Base-by-base conservation (phyloP, 2,329 filamentous ascomycete genomes). In the Curvularia spicifera region DNA sequence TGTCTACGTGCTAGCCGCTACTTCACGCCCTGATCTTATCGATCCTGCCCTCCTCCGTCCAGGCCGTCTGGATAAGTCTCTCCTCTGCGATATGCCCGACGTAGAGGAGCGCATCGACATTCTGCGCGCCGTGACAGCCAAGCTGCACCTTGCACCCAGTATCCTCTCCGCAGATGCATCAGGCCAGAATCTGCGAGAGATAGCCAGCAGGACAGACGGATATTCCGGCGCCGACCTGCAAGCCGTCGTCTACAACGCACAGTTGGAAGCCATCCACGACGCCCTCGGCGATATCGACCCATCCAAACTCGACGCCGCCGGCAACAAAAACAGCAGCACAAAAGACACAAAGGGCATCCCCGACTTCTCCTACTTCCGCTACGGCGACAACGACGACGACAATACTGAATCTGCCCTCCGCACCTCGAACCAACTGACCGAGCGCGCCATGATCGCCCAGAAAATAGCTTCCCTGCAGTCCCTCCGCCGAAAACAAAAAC, bases 201-300 rank as follows among this genome's bases (percentile, higher is more conserved):
- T 99, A 24, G 94, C 93, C 0, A 82, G 81, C 15, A 83, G 87
- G 15, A 98, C 94, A 0, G 90, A 95, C 58, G 95, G 95, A 9
- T 97, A 96, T 76, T 95, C 91, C 0, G 95, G 95, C 12, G 95
- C 95, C 1, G 95, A 99, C 78, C 82, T 99, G 3, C 95, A 99
- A 76, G 95, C 94, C 0, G 85, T 99, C 6, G 88, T 98, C 43
- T 97, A 96, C 70, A 99, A 99, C 67, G 93, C 95, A 0, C 95
- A 99, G 75, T 84, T 99, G 5, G 94, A 98, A 79, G 95, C 95
- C 28, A 97, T 99, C 64, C 95, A 99, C 73, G 93, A 97, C 66
- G 88, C 96, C 2, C 85, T 99, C 0, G 89, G 87, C 53, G 86
- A 87, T 29, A 81, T 84, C 7, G 69, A 74, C 24, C 67, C 72